phyloP scores from a whole-genome alignment of 2,329 filamentous ascomycete genomes.

The Ambrosiella xylebori region DNA sequence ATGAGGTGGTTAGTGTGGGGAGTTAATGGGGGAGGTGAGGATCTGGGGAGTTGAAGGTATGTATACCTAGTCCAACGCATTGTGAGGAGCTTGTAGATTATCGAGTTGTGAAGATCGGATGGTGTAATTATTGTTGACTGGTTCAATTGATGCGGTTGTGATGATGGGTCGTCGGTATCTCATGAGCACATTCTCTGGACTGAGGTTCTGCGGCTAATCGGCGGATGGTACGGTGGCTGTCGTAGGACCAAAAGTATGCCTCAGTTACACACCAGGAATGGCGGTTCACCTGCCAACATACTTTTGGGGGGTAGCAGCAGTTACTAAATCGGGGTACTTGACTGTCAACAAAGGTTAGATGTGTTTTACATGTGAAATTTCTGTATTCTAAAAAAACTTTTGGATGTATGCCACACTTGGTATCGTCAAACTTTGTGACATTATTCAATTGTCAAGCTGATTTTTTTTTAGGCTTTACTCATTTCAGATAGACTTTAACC shows the following conservation, averaged over 20 bases:
- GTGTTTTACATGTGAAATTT: too few species aligned
- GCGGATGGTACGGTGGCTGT: neutral
- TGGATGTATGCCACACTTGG: too few species aligned
- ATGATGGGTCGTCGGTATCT: neutral
- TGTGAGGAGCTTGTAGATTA: neutral
- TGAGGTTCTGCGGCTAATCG: neutral
- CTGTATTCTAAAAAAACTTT: too few species aligned
- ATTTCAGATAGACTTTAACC: too few species aligned
- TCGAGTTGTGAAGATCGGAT: neutral
- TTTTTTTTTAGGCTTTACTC: too few species aligned
- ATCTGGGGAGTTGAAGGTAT: neutral
- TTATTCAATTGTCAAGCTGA: too few species aligned
- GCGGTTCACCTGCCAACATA: too few species aligned
- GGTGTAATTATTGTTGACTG: neutral
- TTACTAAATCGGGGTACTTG: too few species aligned
- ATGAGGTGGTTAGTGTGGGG: neutral
- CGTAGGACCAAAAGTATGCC: neutral
- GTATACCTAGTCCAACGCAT: neutral
- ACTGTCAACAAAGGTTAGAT: too few species aligned
- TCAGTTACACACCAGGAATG: too few species aligned
- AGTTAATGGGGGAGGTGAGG: neutral
- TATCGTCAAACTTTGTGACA: too few species aligned
- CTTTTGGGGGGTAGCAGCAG: too few species aligned
- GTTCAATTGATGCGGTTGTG: neutral
- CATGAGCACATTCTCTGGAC: neutral